These are phyloP conservation scores for Ophioceras dolichostomum DNA, from an alignment of 2,329 filamentous ascomycete species.

Conservation along the genomic window DNA sequence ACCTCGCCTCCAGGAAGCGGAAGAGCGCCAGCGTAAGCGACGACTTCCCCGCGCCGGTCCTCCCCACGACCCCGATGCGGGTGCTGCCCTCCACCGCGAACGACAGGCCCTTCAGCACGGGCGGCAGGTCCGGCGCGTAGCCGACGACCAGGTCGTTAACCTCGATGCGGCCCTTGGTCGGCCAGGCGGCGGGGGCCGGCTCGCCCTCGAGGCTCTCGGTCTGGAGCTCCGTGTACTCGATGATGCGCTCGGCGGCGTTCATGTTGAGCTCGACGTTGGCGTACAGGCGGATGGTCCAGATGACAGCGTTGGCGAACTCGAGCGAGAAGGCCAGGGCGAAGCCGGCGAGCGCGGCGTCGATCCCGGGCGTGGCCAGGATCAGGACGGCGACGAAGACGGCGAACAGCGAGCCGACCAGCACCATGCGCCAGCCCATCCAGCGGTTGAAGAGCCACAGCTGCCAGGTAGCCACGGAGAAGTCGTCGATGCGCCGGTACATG, in stretches of 20 bases:
- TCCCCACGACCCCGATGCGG: conserved; percentile 63
- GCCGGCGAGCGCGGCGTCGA: conserved; percentile 60
- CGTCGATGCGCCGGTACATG: conserved; percentile 60
- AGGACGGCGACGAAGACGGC: conserved; percentile 51
- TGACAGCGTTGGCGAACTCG: conserved; percentile 51
- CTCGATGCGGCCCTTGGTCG: conserved; percentile 59
- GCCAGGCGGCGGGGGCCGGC: conserved; percentile 60
- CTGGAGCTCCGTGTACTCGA: conserved; percentile 59
- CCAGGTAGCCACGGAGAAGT: conserved; percentile 52
- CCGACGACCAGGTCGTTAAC: conserved; percentile 59
- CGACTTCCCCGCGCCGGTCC: conserved; percentile 69
- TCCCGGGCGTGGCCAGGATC: conserved; percentile 46
- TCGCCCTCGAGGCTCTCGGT: conserved; percentile 53
- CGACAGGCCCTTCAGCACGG: conserved; percentile 56
- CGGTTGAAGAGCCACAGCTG: conserved; percentile 62
- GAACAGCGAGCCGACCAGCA: conserved; percentile 56
- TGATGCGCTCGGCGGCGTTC: conserved; percentile 64
- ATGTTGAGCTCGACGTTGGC: conserved; percentile 64
- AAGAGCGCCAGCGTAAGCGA: conserved; percentile 65
- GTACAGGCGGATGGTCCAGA: conserved; percentile 56
- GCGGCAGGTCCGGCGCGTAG: conserved; percentile 59
- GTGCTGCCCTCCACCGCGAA: conserved; percentile 57
- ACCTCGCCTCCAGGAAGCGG: conserved; percentile 59
- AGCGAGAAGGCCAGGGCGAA: conserved; percentile 66
- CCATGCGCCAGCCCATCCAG: conserved; percentile 67